Base-by-base conservation (phyloP, 305 asterid species). In the Fraxinus nigra region DNA sequence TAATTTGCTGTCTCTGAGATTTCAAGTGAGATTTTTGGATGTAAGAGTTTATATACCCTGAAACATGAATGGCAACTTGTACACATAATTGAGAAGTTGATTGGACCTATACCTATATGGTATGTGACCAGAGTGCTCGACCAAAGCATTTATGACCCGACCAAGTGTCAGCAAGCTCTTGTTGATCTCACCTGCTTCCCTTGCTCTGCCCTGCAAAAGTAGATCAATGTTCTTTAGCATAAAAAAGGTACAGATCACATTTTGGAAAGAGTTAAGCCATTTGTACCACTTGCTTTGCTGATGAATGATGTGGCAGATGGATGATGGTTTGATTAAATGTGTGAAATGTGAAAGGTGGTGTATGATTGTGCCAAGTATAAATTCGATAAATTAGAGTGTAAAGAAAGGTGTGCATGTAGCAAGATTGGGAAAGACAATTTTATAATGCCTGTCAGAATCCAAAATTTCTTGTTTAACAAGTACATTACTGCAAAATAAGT, bases 161-260 rank as follows among this genome's bases (percentile, higher is more conserved):
- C 93, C 92, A 24, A 90, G 82, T 9, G 93, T 89, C 46, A 90
- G 91, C 87, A 90, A 85, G 83, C 93, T 90, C 81, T 87, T 90
- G 80, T 89, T 89, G 56, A 89, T 90, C 89, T 90, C 93, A 28
- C 92, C 92, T 73, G 89, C 90, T 83, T 87, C 90, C 82, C 90
- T 84, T 78, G 89, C 90, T 80, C 87, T 80, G 30, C 67, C 86
- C 87, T 89, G 74, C 83, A 81, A 9, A 20, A 79, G 37, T 81
- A 67, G 73, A 59, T 65, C 3, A 61, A 32, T 30, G 26, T 56
- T 33, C 32, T 61, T 81, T 30, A 37, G 74, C 74, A 43, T 59
- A 6, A n/a, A 13, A 13, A 77, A 0, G 24, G 63, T n/a, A 54
- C 20, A n/a, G 24, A 16, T n/a, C 24, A 54, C 24, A n/a, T 16